Conservation (phyloP, 768 basidiomycete species). For the Crucibulum laeve region DNA sequence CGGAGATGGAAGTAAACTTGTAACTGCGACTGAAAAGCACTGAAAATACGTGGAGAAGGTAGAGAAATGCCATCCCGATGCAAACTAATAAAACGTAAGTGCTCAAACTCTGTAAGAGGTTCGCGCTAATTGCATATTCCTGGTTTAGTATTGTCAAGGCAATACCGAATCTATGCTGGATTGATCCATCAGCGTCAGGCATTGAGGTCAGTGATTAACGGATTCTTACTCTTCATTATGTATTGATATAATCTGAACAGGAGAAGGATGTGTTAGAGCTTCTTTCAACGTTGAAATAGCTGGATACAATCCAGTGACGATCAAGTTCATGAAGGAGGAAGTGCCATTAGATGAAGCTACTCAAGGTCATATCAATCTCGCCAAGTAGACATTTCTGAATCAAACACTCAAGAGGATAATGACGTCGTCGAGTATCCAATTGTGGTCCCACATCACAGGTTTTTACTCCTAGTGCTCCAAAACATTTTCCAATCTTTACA, state of each 20-base stretch:
- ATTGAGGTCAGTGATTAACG: background rate
- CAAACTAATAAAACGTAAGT: slow-evolving; percentile 1
- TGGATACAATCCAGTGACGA: background rate
- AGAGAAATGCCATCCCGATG: background rate
- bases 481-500: no score
- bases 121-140: background rate
- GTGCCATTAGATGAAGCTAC: slow-evolving; percentile 14
- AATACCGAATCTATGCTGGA: background rate
- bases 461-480: no score
- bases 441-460: no score
- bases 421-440: no score
- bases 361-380: no score
- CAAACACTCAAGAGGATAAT: no score
- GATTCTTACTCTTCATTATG: background rate
- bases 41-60: slow-evolving; percentile 2
- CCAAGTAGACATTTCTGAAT: no score
- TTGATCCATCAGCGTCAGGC: background rate
- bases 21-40: background rate
- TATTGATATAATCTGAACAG: background rate
- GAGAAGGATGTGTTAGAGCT: background rate
- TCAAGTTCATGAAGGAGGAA: background rate
- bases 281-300: background rate
- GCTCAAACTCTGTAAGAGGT: background rate
- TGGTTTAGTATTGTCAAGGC: slow-evolving; percentile 6
- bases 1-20: slow-evolving; percentile 1